Conservation (phyloP, 164 flowering plant genomes). For the Aristolochia fimbriata region DNA sequence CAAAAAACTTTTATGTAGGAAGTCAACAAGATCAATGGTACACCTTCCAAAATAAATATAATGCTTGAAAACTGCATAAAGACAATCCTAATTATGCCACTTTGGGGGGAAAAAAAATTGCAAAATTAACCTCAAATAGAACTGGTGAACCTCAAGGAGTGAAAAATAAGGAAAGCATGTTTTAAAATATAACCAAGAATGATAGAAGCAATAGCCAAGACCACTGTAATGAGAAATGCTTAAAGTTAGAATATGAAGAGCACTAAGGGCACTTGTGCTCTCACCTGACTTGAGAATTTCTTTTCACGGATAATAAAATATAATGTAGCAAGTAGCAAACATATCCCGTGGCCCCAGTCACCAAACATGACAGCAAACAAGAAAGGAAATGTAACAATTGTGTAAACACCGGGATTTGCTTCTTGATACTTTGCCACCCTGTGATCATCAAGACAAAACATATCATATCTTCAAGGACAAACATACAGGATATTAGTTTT, state of each 20-base stretch:
- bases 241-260: background rate
- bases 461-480: too few species aligned
- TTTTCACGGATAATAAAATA: slow-evolving; percentile 57
- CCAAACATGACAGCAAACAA: slow-evolving; percentile 99
- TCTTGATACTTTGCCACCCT: slow-evolving; percentile 94
- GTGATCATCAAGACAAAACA: slow-evolving; percentile 16
- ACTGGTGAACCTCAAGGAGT: background rate
- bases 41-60: too few species aligned
- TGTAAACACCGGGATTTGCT: slow-evolving; percentile 88
- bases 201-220: background rate
- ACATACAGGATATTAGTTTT: too few species aligned
- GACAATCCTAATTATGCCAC: background rate
- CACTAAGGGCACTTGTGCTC: background rate
- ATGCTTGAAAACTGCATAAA: too few species aligned
- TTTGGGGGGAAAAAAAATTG: too few species aligned
- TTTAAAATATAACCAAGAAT: background rate
- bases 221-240: background rate
- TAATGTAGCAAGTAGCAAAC: slow-evolving; percentile 69
- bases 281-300: slow-evolving; percentile 73
- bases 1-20: too few species aligned
- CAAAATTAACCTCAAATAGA: too few species aligned
- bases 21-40: too few species aligned
- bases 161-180: background rate
- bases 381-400: slow-evolving; percentile 85
- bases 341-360: slow-evolving; percentile 99